phyloP scores from a whole-genome alignment of 75 land plant genomes.

The Selaginella tamariscina region DNA sequence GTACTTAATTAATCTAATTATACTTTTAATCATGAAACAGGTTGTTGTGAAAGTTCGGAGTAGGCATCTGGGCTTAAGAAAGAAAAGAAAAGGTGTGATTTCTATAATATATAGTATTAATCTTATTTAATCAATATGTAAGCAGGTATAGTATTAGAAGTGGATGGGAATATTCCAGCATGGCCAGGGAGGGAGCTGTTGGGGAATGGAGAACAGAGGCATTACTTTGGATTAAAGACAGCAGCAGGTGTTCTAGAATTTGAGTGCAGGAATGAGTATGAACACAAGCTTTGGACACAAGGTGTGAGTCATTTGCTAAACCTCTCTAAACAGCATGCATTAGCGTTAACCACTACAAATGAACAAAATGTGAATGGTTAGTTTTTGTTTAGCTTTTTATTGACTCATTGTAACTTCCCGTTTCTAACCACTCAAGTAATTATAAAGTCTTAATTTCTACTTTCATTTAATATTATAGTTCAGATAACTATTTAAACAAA shows the following conservation, averaged over 20 bases:
- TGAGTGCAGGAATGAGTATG: constrained; percentile 47
- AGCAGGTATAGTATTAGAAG: constrained; percentile 64
- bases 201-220: constrained; percentile 54
- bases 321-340: constrained; percentile 10
- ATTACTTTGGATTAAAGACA: constrained; percentile 72
- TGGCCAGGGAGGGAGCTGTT: constrained; percentile 83
- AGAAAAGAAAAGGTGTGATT: not conserved
- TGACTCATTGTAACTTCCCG: no score
- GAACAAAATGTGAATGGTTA: no score
- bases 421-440: no score
- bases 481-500: no score
- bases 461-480: no score
- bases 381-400: no score
- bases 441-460: no score
- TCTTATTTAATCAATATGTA: not conserved
- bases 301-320: constrained; percentile 44
- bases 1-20: no score
- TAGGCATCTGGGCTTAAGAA: constrained; percentile 41
- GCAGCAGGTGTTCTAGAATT: constrained; percentile 55
- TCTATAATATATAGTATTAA: not conserved
- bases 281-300: constrained; percentile 56
- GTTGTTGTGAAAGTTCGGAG: constrained; percentile 79
- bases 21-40: constrained; percentile 25
- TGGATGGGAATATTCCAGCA: constrained; percentile 50
- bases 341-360: not conserved